Evolutionary conservation across 2,329 filamentous ascomycete species (phyloP), one percentile per base, ranked within the genome.

Genomic region (Chlorencoelia australis): DNA sequence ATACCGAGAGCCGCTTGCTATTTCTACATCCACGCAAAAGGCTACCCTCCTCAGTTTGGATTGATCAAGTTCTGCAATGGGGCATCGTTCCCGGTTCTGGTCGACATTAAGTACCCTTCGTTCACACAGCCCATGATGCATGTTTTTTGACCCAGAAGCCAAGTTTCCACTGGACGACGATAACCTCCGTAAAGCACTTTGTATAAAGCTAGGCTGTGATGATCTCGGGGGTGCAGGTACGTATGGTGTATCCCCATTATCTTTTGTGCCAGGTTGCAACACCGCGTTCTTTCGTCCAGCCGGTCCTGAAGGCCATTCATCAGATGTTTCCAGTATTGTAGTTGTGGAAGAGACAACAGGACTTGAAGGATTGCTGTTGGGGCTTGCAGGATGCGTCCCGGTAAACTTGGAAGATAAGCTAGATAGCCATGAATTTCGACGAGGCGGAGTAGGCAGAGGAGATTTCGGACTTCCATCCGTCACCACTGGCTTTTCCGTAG

Each of bases 1-100:
- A 49, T 93, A 91, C 49, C 75, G 79, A 16, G 88, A 85, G 54
- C 85, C 78, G 1, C 87, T 85, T 3, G 89, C 89, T 53, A 98
- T 94, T 59, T 98, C 91, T 4, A 98, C 88, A 54, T 98, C 91
- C 3, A 98, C 91, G 50, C 85, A 94, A 54, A 98, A 98, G 0
- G 89, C 83, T 0, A 98, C 91, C 35, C 87, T 76, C 36, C 86
- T 75, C 41, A 98, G 61, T 57, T 91, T 94, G 32, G 75, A 74
- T 51, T 80, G 75, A 47, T 87, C 79, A 30, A 98, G 66, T 47
- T 94, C 88, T 4, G 74, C 66, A 19, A 96, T 75, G 16, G 75
- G 70, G 57, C 86, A 94, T 45, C 91, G 69, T 53, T 89, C 79
- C 27, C 91, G 75, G 47, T 80, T 71, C 7, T 66, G 75, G 55